Evolutionary conservation across 73 alveolate genomes (phyloP), one percentile per base, ranked within the genome.

Genomic region (Symbiodinium pilosum): DNA sequence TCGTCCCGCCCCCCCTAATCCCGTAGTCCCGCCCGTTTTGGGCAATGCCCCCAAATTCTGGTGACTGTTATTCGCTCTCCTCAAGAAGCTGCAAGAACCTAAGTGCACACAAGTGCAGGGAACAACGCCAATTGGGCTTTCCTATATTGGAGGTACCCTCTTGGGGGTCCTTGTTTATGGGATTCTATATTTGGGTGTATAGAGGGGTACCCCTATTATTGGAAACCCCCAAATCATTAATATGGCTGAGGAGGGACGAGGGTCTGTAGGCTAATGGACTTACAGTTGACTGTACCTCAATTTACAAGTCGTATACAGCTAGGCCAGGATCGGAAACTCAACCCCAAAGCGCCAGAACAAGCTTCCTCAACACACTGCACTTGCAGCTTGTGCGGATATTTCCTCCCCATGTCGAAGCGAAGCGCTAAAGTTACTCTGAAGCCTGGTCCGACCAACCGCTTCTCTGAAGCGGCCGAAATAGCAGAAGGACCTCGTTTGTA

Each of bases 21-120:
- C 73, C 73, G 73, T 32, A 56, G 73, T 56, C 73, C 73, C 73
- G 73, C 73, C 73, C 73, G 34, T 59, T 59, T 59, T n/a, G 77
- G 77, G 77, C 77, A 59, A 59, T 59, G 77, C 77, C 77, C 77
- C 77, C 77, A 59, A 59, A 9, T 28, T 6, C 32, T 59, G 0
- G 77, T n/a, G 77, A 59, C 77, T 59, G 77, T 36, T 24, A 28
- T 12, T 59, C 32, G 69, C 69, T 52, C 69, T 52, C 69, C 69
- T 52, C 69, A 18, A 18, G 69, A 28, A 52, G 69, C 69, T 52
- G 69, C 69, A 47, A 47, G 64, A 47, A 47, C 64, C 64, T 11
- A 52, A 18, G 12, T 4, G 69, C 12, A 5, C 69, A 52, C 69
- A 52, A 52, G 69, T 52, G 69, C 14, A 52, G 21, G 69, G 69